These are phyloP conservation scores for Oidium heveae DNA, from an alignment of 2,329 filamentous ascomycete genomes.

Conservation along the genomic window DNA sequence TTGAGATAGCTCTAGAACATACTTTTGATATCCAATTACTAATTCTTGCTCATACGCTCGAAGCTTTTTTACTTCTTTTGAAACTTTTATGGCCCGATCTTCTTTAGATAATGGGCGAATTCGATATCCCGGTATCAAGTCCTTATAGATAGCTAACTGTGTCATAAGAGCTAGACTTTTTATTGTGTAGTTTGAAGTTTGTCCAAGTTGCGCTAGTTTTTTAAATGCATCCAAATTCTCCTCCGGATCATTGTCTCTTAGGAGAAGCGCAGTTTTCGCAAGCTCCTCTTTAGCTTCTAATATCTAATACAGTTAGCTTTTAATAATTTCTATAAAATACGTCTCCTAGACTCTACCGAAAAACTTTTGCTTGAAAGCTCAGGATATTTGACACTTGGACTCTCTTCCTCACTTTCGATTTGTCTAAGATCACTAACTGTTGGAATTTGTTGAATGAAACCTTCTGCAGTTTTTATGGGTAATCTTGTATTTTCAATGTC, in stretches of 20 bases:
- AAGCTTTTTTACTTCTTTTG: slow-evolving; percentile 69
- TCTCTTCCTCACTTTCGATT: slow-evolving; percentile 34
- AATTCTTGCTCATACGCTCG: slow-evolving; percentile 72
- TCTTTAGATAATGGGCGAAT: slow-evolving; percentile 65
- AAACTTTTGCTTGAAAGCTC: slow-evolving; percentile 22
- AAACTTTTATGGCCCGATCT: slow-evolving; percentile 52
- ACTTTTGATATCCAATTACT: slow-evolving; percentile 61
- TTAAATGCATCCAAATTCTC: slow-evolving; percentile 66
- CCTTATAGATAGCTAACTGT: slow-evolving; percentile 77
- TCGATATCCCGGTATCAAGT: slow-evolving; percentile 86
- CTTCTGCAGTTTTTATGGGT: slow-evolving; percentile 69
- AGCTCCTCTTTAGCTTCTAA: slow-evolving; percentile 76
- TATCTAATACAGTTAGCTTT: slow-evolving; percentile 45
- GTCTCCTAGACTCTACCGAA: slow-evolving; percentile 24
- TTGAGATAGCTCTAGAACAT: slow-evolving; percentile 49
- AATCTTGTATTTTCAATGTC: slow-evolving; percentile 44
- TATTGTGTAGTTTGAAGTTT: slow-evolving; percentile 44
- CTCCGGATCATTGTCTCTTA: slow-evolving; percentile 73
- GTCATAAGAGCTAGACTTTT: slow-evolving; percentile 70
- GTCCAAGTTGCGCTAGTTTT: slow-evolving; percentile 46
- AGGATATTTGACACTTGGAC: slow-evolving; percentile 29
- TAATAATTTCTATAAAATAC: too few species aligned
- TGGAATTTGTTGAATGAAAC: slow-evolving; percentile 36
- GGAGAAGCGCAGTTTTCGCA: slow-evolving; percentile 49
- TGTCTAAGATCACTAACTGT: slow-evolving; percentile 26